These are phyloP conservation scores for Alloascoidea hylecoeti DNA, from an alignment of 805 yeast species.

Conservation along the genomic window DNA sequence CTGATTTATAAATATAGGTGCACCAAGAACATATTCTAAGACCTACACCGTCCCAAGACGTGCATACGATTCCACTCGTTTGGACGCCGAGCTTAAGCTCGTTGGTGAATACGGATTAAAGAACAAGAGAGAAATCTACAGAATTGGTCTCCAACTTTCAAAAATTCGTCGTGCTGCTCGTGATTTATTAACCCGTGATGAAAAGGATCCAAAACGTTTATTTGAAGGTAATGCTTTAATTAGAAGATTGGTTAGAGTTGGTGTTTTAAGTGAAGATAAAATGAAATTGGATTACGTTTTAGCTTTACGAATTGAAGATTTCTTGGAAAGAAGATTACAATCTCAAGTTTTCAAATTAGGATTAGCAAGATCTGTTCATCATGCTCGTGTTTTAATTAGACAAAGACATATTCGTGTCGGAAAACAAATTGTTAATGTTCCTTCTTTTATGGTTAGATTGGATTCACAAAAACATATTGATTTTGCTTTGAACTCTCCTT, in stretches of 20 bases:
- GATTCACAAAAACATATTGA: slow-evolving; percentile 99
- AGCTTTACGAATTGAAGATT: slow-evolving; percentile 96
- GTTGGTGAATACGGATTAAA: slow-evolving; percentile 99
- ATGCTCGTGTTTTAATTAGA: slow-evolving; percentile 96
- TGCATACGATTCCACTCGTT: slow-evolving; percentile 98
- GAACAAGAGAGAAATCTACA: slow-evolving; percentile 99
- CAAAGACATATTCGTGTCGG: slow-evolving; percentile 99
- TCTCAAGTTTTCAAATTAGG: slow-evolving; percentile 99
- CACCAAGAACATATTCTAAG: slow-evolving; percentile 99
- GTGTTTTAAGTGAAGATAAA: slow-evolving; percentile 98
- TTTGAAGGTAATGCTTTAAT: slow-evolving; percentile 99
- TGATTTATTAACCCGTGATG: slow-evolving; percentile 98
- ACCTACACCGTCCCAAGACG: slow-evolving; percentile 99
- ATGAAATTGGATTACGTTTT: slow-evolving; percentile 99
- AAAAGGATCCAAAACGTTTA: slow-evolving; percentile 99
- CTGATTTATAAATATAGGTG: too few species aligned
- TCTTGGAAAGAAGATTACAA: slow-evolving; percentile 99
- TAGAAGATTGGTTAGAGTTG: slow-evolving; percentile 98
- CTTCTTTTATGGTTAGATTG: slow-evolving; percentile 99
- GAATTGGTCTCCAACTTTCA: slow-evolving; percentile 98
- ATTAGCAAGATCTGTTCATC: slow-evolving; percentile 98
- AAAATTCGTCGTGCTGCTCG: slow-evolving; percentile 99
- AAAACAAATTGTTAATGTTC: slow-evolving; percentile 96
- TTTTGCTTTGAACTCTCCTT: slow-evolving; percentile 97
- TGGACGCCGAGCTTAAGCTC: slow-evolving; percentile 97